Evolutionary conservation across 2,329 filamentous ascomycete genomes (phyloP), one percentile per base, ranked within the genome.

Genomic region (Raffaelea arxii): DNA sequence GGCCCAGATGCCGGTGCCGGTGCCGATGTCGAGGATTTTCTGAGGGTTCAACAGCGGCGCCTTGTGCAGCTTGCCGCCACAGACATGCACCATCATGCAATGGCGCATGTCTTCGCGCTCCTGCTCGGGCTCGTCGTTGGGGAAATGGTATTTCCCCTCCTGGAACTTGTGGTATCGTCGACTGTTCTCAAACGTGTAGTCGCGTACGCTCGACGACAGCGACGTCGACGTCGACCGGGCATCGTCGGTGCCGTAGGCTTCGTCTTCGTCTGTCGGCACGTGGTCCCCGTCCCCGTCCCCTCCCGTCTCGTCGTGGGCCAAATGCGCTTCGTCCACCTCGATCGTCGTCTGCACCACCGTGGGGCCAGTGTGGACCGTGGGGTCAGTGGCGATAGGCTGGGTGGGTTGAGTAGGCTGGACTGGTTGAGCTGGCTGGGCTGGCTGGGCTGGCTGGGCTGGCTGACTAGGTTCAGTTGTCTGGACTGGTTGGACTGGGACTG

Each of bases 51-150:
- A 4, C 2, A 38, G 42, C 32, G 74, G 72, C 4, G 74, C 70
- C 55, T 74, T 75, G 54, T 71, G 66, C 14, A 77, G 59, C 48
- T 65, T 66, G 38, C 66, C 61, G 45, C 66, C 66, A 50, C 70
- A 72, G 14, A 74, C 61, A 47, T 72, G 53, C 56, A 67, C 71
- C 38, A 73, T 60, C 65, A 74, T 72, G 50, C 67, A 63, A 55
- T 77, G 74, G 54, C 74, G 75, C 65, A 65, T 66, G 46, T 63
- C 63, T 51, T 69, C 65, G 14, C 68, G 54, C 49, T 68, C 65
- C 49, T 68, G 67, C 51, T 71, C 68, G 4, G 58, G 52, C 12
- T 68, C 61, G 42, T 70, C 67, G 49, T 70, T 70, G 44, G 57
- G 57, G 18, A 59, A 49, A n/a, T 47, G 50, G 37, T 58, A 59